Percentiles rank a stretch among this genome's conserved stretches.
Evolutionary conservation across 495 filamentous ascomycete species (phyloP).

Genomic region (Parathielavia hyrcaniae): DNA sequence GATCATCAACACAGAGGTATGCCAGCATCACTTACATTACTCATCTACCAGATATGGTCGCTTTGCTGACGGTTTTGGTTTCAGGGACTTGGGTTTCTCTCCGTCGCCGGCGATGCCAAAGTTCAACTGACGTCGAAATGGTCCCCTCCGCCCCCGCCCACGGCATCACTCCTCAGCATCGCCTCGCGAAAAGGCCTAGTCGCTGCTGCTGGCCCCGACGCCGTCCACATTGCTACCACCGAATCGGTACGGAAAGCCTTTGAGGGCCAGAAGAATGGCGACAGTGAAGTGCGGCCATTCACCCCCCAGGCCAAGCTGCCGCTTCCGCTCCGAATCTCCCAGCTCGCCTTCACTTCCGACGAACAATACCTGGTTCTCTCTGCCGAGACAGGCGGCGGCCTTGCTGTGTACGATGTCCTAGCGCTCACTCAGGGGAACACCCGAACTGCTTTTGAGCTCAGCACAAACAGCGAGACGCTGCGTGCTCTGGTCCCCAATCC

Average conservation of each 20-base stretch:
- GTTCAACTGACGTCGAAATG: slow-evolving; percentile 76
- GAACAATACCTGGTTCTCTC: slow-evolving; percentile 79
- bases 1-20: slow-evolving; percentile 51
- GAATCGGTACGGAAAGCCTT: slow-evolving; percentile 73
- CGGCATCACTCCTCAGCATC: slow-evolving; percentile 77
- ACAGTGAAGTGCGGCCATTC: slow-evolving; percentile 63
- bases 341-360: slow-evolving; percentile 81
- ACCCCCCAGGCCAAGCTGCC: slow-evolving; percentile 65
- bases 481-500: slow-evolving; percentile 79
- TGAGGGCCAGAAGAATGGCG: slow-evolving; percentile 48
- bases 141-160: slow-evolving; percentile 70
- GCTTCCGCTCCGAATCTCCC: slow-evolving; percentile 69
- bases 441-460: slow-evolving; percentile 62
- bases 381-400: slow-evolving; percentile 72
- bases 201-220: slow-evolving; percentile 79
- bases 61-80: slow-evolving; percentile 5
- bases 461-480: slow-evolving; percentile 66
- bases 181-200: slow-evolving; percentile 74
- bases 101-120: slow-evolving; percentile 72
- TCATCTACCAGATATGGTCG: not conserved
- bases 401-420: slow-evolving; percentile 74
- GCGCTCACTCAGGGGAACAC: slow-evolving; percentile 57
- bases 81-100: slow-evolving; percentile 76
- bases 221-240: slow-evolving; percentile 69
- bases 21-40: not conserved